Evolutionary conservation across 192 early-diverging fungal species (phyloP).

Genomic region (Rhizoclosmatium sp.): DNA sequence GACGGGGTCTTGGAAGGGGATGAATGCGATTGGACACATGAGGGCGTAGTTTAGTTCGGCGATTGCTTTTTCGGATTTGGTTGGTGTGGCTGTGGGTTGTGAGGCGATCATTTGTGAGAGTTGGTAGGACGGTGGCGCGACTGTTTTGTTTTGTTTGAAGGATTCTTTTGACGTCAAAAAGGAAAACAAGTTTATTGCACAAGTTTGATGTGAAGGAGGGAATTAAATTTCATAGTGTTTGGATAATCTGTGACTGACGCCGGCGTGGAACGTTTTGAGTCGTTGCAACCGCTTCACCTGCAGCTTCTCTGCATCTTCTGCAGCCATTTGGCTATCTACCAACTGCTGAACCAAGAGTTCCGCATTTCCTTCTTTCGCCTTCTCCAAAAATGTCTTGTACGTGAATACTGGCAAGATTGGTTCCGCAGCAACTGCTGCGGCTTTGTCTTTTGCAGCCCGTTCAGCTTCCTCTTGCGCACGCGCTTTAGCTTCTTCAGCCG

Average conservation of each 20-base stretch:
- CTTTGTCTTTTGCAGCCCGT: not conserved
- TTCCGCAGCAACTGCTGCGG: not conserved
- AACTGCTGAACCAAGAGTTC: conserved; percentile 4
- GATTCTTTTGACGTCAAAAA: not conserved
- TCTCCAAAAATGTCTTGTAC: conserved; percentile 24
- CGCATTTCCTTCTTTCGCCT: conserved; percentile 23
- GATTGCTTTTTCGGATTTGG: not conserved
- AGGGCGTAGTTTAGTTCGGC: not conserved
- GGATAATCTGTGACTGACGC: not conserved
- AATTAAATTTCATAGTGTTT: conserved; percentile 1
- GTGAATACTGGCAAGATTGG: not conserved
- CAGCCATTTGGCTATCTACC: not conserved
- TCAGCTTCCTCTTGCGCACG: not conserved
- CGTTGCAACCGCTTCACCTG: conserved; percentile 8
- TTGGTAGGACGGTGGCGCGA: not conserved
- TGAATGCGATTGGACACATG: not conserved
- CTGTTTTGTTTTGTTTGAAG: not conserved
- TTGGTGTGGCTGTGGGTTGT: not conserved
- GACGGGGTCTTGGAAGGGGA: not conserved
- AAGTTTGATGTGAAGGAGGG: no score
- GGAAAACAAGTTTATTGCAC: no score
- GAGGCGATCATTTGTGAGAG: not conserved
- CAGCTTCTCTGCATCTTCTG: conserved; percentile 4
- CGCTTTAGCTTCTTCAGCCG: conserved; percentile 8
- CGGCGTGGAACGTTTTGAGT: conserved; percentile 25